phyloP scores from a whole-genome alignment of 2,329 filamentous ascomycete species.

The Fusarium sp. region DNA sequence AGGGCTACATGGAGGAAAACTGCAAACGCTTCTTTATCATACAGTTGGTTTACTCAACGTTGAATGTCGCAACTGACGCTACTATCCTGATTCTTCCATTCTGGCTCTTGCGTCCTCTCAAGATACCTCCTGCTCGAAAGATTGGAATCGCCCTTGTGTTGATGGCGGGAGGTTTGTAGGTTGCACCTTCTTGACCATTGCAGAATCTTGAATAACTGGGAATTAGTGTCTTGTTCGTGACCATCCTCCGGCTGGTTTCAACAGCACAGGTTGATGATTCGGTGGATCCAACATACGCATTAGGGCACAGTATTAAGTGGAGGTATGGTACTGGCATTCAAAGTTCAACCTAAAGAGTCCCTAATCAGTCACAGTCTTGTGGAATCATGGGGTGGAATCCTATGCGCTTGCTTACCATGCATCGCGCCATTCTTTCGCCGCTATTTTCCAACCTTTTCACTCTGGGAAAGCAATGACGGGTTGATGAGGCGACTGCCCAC shows the following conservation, averaged over 20 bases:
- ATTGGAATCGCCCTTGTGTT: slow-evolving; percentile 20
- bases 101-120: slow-evolving; percentile 23
- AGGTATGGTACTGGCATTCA: background rate
- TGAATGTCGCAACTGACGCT: slow-evolving; percentile 9
- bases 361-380: slow-evolving; percentile 14
- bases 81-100: slow-evolving; percentile 19
- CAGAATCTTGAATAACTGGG: background rate
- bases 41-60: background rate
- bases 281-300: background rate
- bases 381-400: slow-evolving; percentile 22
- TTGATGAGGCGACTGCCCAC: too few relatives aligned
- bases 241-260: slow-evolving; percentile 16
- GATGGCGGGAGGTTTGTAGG: slow-evolving; percentile 31
- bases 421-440: slow-evolving; percentile 7
- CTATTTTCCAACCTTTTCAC: background rate
- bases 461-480: too few relatives aligned
- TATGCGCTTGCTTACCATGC: slow-evolving; percentile 32
- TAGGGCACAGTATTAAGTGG: slow-evolving; percentile 11
- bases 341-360: background rate
- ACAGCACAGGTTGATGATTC: background rate
- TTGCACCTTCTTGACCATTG: background rate
- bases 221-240: slow-evolving; percentile 16
- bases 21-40: background rate
- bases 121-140: background rate
- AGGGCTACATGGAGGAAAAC: too few relatives aligned